These are phyloP conservation scores for Fabrea salina DNA, from an alignment of 169 alveolate genomes.

Conservation along the genomic window DNA sequence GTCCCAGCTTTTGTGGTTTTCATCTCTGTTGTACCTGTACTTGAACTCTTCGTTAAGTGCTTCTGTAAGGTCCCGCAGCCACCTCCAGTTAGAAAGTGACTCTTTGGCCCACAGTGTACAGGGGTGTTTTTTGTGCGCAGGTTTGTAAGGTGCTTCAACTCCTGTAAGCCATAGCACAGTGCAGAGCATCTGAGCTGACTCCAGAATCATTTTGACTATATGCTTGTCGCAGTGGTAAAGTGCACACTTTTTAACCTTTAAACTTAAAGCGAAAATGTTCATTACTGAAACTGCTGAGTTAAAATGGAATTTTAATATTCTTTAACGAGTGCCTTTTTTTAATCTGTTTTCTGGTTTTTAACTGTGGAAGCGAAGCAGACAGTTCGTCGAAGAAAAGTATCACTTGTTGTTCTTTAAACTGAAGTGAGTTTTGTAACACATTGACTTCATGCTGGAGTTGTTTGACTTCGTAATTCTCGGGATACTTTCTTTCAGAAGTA, in stretches of 20 bases:
- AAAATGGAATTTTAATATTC: no score
- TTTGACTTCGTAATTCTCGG: no score
- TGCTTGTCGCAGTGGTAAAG: slow-evolving; percentile 15
- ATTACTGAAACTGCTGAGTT: no score
- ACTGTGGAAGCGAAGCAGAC: no score
- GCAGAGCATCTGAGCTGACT: slow-evolving; percentile 21
- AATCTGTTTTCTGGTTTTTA: no score
- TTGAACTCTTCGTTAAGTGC: slow-evolving; percentile 1
- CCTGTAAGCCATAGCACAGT: background rate
- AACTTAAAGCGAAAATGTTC: slow-evolving; percentile 15
- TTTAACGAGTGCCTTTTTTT: no score
- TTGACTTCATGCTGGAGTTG: no score
- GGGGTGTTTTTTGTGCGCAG: slow-evolving; percentile 8
- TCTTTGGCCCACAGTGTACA: background rate
- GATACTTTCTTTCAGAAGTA: no score
- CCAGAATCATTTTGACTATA: slow-evolving; percentile 11
- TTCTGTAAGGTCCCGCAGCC: background rate
- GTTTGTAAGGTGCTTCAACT: background rate
- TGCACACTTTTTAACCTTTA: background rate
- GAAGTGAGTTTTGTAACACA: no score
- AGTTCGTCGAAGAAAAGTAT: no score
- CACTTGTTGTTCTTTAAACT: no score
- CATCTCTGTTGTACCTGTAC: background rate
- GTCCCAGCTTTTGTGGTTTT: background rate
- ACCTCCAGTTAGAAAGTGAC: background rate